phyloP scores from a whole-genome alignment of 2,329 filamentous ascomycete species.

The Hypoxylon sp. region DNA sequence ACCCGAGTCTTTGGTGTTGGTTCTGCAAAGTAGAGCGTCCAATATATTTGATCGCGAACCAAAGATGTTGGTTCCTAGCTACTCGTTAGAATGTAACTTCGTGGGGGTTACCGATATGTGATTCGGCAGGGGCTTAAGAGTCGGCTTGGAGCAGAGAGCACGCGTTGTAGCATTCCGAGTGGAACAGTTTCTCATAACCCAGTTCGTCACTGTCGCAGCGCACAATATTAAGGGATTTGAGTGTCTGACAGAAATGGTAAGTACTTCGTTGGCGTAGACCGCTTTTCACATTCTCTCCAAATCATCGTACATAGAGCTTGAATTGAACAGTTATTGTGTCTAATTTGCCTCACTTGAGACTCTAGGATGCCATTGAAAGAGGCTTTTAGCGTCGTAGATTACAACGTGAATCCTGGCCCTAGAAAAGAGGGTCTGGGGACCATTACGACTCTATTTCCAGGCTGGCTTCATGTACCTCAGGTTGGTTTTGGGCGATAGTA shows the following conservation, averaged over 20 bases:
- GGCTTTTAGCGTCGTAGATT: neutral
- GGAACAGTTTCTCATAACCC: constrained; percentile 31
- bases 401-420: constrained; percentile 25
- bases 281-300: constrained; percentile 16
- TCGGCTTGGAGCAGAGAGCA: constrained; percentile 22
- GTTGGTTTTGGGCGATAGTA: neutral
- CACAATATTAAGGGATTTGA: constrained; percentile 44
- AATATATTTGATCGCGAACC: constrained; percentile 21
- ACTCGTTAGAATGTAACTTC: constrained; percentile 10
- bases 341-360: constrained; percentile 14
- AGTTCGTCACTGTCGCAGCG: constrained; percentile 44
- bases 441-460: constrained; percentile 16
- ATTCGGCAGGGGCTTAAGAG: constrained; percentile 24
- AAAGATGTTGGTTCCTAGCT: constrained; percentile 11
- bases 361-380: neutral
- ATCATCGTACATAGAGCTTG: constrained; percentile 9
- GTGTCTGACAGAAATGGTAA: constrained; percentile 37
- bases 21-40: constrained; percentile 1
- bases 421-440: constrained; percentile 28
- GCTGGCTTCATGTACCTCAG: constrained; percentile 8
- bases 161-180: constrained; percentile 39
- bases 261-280: constrained; percentile 28
- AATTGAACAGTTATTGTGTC: neutral
- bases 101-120: constrained; percentile 31
- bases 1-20: constrained; percentile 17